Evolutionary conservation across 768 basidiomycete species (phyloP), one percentile per base, ranked within the genome.

Genomic region (Suillus brevipes): DNA sequence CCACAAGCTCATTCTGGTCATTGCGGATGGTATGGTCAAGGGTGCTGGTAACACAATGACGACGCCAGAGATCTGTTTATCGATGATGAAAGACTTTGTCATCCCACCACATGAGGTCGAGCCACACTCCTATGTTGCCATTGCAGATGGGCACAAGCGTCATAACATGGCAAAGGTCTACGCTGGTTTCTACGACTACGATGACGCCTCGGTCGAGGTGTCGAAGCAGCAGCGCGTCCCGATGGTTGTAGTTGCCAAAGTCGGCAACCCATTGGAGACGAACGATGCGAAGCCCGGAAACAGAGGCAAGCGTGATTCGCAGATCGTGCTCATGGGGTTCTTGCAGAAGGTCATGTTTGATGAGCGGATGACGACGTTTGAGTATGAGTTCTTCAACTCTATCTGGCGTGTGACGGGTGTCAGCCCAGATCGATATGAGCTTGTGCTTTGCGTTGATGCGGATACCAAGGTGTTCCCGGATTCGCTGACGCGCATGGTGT

Each of bases 301-400:
- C 78, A 90, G 97, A 76, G 97, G 97, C 57, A 99, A 99, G 80
- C 97, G 97, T 67, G 97, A 99, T 81, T 92, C 89, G 74, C 97
- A 99, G 78, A 96, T 99, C 71, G 91, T 99, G 60, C 82, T 99
- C 66, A 99, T 99, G 97, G 85, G 85, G 23, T 99, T 99, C 84
- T 82, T 99, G 75, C 97, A 99, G 78, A 99, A 97, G 77, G 95
- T 99, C 71, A 97, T 99, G 96, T 99, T 99, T 71, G 97, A 99
- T 78, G 97, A 99, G 81, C 88, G 97, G 61, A 99, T 99, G 97
- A 97, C 97, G 66, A 97, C 94, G 62, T 96, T 99, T 75, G 97
- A 99, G 80, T 99, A 99, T 77, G 97, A 99, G 79, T 98, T 99
- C 78, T 99, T 99, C 88, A 99, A 99, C 78, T 89, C 94, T 61